Conservation (phyloP, 2,329 filamentous ascomycete species). For the Calonectria fujianensis region DNA sequence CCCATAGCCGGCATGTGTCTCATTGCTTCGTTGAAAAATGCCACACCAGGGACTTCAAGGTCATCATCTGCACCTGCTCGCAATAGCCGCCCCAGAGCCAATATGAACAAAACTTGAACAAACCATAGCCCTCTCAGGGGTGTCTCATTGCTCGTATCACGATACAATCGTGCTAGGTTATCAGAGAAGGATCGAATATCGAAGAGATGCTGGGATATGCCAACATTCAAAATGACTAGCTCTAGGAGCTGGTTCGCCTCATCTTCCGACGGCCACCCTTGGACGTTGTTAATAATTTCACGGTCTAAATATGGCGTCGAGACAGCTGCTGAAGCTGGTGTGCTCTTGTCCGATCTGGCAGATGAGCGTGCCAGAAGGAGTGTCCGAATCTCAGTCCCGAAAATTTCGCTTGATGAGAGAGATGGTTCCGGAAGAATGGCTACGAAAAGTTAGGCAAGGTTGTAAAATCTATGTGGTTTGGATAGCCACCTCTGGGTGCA, state of each 20-base stretch:
- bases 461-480: background rate
- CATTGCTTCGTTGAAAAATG: conserved; percentile 44
- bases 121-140: conserved; percentile 39
- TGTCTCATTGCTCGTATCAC: conserved; percentile 22
- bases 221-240: conserved; percentile 43
- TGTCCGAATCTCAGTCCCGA: conserved; percentile 40
- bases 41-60: conserved; percentile 39
- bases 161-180: conserved; percentile 35
- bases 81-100: conserved; percentile 41
- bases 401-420: conserved; percentile 44
- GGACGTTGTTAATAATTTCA: conserved; percentile 36
- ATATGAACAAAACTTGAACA: conserved; percentile 40
- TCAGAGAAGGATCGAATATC: conserved; percentile 42
- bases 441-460: background rate
- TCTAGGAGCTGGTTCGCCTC: conserved; percentile 42
- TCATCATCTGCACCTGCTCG: conserved; percentile 37
- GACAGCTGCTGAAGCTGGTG: conserved; percentile 23
- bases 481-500: conserved; percentile 23
- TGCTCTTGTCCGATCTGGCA: conserved; percentile 31
- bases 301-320: conserved; percentile 32
- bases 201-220: conserved; percentile 45
- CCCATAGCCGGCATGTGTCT: conserved; percentile 40
- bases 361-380: conserved; percentile 36
- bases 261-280: conserved; percentile 43
- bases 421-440: conserved; percentile 34